Base-by-base conservation (phyloP, 257 asterid genomes). In the Lycium barbarum region DNA sequence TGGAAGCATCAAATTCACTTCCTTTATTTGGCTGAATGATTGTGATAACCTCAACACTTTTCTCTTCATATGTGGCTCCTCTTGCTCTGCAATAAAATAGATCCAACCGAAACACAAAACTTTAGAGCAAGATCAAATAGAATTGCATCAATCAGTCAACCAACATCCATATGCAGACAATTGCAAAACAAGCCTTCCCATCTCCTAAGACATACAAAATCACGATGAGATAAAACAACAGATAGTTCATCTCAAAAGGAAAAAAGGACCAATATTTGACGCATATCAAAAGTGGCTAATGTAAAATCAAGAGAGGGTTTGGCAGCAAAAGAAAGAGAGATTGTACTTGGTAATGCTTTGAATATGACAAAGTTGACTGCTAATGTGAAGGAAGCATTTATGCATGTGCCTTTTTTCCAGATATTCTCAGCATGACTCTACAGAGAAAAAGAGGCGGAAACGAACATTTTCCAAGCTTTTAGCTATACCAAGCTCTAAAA, bases 41-140 rank as follows among this genome's bases (percentile, higher is more conserved):
- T 90, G 86, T 36, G 98, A 86, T 86, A 96, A 49, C 86, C 97
- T 93, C 84, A 96, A 89, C 86, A 96, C 99, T 76, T 96, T 93
- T 84, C 95, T 92, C 88, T 89, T 93, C 98, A 95, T 92, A 89
- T 95, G 92, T 57, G 90, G 84, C 71, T 90, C 97, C 12, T 95
- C 97, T 86, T 96, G 91, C 84, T 96, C 98, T 96, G 79, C 74
- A 84, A 86, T 8, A 63, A 15, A 87, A 35, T 15, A 49, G 22
- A 51, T 76, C 82, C 18, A 74, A 54, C 63, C 45, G 7, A 51
- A 76, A 51, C 15, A 22, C 26, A 51, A 4, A 72, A 4, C 22
- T 74, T 74, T 12, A 74, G 43, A 74, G 62, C 7, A 4, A 22
- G 62, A 74, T 49, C 81, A 49, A 11, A 49, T 13, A 3, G 38